Conservation (phyloP, 2,329 filamentous ascomycete genomes). For the Nannizziopsis barbatae region DNA sequence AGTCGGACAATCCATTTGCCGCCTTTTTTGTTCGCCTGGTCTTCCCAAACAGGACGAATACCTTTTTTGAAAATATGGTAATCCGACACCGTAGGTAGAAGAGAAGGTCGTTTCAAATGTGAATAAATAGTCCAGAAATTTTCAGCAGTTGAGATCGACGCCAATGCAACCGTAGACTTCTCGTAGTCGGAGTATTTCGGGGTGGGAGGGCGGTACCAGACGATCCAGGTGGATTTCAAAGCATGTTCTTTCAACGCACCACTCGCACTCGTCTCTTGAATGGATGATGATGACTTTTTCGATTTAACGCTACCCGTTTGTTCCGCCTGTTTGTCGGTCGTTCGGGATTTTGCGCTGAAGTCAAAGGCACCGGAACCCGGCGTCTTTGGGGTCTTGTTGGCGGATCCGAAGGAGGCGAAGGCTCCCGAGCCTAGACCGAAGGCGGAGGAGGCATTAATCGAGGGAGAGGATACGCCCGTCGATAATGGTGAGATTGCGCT, state of each 20-base stretch:
- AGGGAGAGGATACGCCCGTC: slow-evolving; percentile 61
- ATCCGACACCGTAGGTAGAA: slow-evolving; percentile 82
- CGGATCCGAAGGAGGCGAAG: slow-evolving; percentile 83
- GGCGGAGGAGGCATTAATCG: slow-evolving; percentile 66
- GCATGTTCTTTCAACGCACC: slow-evolving; percentile 39
- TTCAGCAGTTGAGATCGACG: slow-evolving; percentile 68
- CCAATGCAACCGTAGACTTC: slow-evolving; percentile 83
- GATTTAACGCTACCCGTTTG: slow-evolving; percentile 26
- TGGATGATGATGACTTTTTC: slow-evolving; percentile 33
- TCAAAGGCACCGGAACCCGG: slow-evolving; percentile 70
- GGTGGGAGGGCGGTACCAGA: slow-evolving; percentile 94
- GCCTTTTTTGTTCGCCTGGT: slow-evolving; percentile 89
- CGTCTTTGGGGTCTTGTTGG: slow-evolving; percentile 77
- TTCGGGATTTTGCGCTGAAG: slow-evolving; percentile 49
- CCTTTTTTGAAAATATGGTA: slow-evolving; percentile 98
- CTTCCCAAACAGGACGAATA: slow-evolving; percentile 95
- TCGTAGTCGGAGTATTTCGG: slow-evolving; percentile 98
- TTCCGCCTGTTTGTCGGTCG: slow-evolving; percentile 50
- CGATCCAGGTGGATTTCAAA: slow-evolving; percentile 81
- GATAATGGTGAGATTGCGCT: slow-evolving; percentile 61
- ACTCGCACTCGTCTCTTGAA: slow-evolving; percentile 23
- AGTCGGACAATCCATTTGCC: slow-evolving; percentile 96
- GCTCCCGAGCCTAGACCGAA: slow-evolving; percentile 92
- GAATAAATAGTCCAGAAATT: slow-evolving; percentile 84
- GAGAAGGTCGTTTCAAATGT: slow-evolving; percentile 80